A percentile compares a stretch with the other conserved stretches of the same genome.
Conservation (phyloP, 2,329 filamentous ascomycete species). For the Fusarium torreyae region DNA sequence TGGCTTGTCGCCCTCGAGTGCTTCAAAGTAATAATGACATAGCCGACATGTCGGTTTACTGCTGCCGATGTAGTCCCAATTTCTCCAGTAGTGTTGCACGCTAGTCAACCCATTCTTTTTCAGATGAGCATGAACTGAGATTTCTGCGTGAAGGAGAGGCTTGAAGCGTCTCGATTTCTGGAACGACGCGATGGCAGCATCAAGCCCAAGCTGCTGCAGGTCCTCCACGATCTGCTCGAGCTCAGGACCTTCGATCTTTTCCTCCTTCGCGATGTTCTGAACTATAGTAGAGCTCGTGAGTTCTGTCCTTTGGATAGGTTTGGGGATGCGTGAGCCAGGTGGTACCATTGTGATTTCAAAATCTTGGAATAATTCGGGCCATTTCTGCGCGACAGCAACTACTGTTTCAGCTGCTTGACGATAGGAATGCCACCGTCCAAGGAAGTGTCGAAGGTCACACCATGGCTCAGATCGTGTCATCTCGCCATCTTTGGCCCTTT, state of each 20-base stretch:
- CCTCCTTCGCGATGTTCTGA: neutral
- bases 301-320: neutral
- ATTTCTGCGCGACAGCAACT: slow-evolving; percentile 18
- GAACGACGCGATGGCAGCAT: slow-evolving; percentile 27
- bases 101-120: neutral
- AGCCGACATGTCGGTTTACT: slow-evolving; percentile 57
- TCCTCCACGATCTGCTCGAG: slow-evolving; percentile 4
- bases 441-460: slow-evolving; percentile 45
- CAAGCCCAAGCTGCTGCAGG: slow-evolving; percentile 39
- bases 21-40: slow-evolving; percentile 53
- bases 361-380: slow-evolving; percentile 48
- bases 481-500: slow-evolving; percentile 9
- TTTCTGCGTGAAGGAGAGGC: slow-evolving; percentile 53
- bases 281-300: slow-evolving; percentile 14
- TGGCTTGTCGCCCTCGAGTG: slow-evolving; percentile 21
- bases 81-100: slow-evolving; percentile 47
- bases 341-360: slow-evolving; percentile 45
- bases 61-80: slow-evolving; percentile 53
- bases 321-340: slow-evolving; percentile 33
- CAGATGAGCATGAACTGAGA: slow-evolving; percentile 47
- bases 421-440: slow-evolving; percentile 48
- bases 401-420: slow-evolving; percentile 39
- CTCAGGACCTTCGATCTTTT: neutral
- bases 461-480: slow-evolving; percentile 27
- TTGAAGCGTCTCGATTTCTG: slow-evolving; percentile 30